Conservation (phyloP, 768 basidiomycete species). For the Mycena galopus region DNA sequence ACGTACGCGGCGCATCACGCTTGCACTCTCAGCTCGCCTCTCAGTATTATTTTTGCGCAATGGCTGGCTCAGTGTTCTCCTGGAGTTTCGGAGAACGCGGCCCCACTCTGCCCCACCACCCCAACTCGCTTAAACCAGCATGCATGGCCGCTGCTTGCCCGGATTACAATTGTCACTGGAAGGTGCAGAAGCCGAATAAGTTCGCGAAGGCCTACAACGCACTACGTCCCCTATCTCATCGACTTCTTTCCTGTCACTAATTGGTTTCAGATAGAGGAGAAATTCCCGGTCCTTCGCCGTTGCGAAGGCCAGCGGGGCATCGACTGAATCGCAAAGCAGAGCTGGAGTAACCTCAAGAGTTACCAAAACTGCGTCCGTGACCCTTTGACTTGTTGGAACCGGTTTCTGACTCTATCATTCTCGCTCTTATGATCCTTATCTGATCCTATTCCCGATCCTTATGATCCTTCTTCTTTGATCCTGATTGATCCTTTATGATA, state of each 20-base stretch:
- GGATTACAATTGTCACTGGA: neutral
- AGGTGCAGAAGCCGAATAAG: conserved; percentile 1
- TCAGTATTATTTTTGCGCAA: no score
- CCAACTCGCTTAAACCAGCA: neutral
- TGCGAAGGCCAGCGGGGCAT: no score
- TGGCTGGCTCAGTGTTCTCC: no score
- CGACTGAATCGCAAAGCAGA: conserved; percentile 10
- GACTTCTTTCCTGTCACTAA: neutral
- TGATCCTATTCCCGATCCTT: no score
- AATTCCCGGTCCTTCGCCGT: conserved; percentile 9
- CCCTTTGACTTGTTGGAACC: conserved; percentile 11
- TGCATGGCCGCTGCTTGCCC: neutral
- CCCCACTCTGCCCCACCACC: neutral
- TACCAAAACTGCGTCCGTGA: conserved; percentile 7
- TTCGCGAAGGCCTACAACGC: conserved; percentile 12
- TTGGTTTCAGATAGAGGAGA: conserved; percentile 8
- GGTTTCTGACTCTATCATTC: no score
- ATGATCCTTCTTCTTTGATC: no score
- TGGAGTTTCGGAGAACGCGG: neutral
- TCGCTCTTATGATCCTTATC: no score
- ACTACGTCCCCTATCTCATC: neutral
- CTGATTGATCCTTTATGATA: no score
- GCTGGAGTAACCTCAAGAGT: conserved; percentile 16
- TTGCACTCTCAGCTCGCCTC: no score
- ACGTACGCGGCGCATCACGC: no score